Percentiles rank a stretch among this genome's conserved stretches.
These are phyloP conservation scores for Polytrichum formosum DNA, from an alignment of 225 moss, liverwort and hornwort genomes.

Conservation along the genomic window DNA sequence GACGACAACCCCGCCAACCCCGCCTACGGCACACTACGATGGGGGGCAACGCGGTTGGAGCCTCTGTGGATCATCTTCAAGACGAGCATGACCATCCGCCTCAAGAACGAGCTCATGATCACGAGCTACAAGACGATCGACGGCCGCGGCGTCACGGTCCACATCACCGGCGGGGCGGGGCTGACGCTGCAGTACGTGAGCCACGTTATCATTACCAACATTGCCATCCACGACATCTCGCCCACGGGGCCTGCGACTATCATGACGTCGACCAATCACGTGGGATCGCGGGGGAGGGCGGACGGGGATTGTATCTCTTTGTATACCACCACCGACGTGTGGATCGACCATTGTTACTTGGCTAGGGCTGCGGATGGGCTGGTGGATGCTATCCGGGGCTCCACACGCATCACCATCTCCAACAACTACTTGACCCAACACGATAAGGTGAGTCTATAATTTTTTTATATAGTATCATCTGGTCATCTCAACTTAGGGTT, in stretches of 20 bases:
- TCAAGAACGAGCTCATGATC: constrained; percentile 26
- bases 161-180: constrained; percentile 23
- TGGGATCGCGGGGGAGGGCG: constrained; percentile 32
- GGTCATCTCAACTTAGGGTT: too few relatives aligned
- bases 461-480: not conserved
- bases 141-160: constrained; percentile 25
- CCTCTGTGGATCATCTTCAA: constrained; percentile 36
- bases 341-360: constrained; percentile 45
- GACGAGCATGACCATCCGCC: constrained; percentile 23
- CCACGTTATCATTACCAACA: constrained; percentile 37
- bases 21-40: constrained; percentile 13
- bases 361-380: constrained; percentile 49
- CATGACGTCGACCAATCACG: constrained; percentile 34
- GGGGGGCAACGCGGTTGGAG: constrained; percentile 20
- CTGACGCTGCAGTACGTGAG: constrained; percentile 23
- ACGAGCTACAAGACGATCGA: constrained; percentile 44
- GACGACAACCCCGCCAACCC: constrained; percentile 29
- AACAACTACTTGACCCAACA: constrained; percentile 66
- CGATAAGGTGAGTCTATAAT: constrained; percentile 37
- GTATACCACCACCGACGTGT: constrained; percentile 27
- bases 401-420: constrained; percentile 55
- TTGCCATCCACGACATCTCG: constrained; percentile 34
- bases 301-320: constrained; percentile 47
- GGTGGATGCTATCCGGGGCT: constrained; percentile 52
- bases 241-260: constrained; percentile 33